Percentiles rank a stretch among this genome's conserved stretches.
Evolutionary conservation across 306 rosid genomes (phyloP).

Genomic region (Notholithocarpus densiflorus): DNA sequence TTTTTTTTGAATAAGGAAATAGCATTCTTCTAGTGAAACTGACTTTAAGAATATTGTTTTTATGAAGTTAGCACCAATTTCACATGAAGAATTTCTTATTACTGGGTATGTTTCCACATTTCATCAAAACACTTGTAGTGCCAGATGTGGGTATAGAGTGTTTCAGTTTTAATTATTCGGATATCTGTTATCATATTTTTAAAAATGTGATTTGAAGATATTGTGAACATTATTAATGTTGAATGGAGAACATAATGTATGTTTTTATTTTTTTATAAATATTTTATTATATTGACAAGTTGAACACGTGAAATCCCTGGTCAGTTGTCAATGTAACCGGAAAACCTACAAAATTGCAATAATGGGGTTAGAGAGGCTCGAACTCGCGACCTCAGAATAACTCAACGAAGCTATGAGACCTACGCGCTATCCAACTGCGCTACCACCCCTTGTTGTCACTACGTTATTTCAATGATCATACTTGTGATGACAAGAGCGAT

Average conservation of each 20-base stretch:
- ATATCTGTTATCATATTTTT: neutral
- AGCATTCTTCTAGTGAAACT: no score
- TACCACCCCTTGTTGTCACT: conserved; percentile 36
- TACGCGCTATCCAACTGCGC: conserved; percentile 76
- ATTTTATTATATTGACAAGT: no score
- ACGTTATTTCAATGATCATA: no score
- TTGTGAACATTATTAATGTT: neutral
- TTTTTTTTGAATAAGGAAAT: no score
- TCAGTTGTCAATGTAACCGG: no score
- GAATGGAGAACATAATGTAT: neutral
- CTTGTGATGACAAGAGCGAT: no score
- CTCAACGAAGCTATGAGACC: conserved; percentile 57
- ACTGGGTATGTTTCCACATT: neutral
- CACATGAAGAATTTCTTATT: neutral
- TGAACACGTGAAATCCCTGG: no score
- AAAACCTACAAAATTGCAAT: no score
- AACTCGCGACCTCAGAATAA: conserved; percentile 70
- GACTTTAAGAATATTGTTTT: no score
- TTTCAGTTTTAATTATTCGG: neutral
- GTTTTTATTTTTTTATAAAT: neutral
- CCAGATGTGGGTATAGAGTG: no score
- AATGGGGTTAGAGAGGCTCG: conserved; percentile 57
- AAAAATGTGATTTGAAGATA: neutral
- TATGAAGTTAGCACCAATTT: neutral
- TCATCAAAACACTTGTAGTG: no score